phyloP scores from a whole-genome alignment of 306 rosid species.

The Hippophae gyantsensis region DNA sequence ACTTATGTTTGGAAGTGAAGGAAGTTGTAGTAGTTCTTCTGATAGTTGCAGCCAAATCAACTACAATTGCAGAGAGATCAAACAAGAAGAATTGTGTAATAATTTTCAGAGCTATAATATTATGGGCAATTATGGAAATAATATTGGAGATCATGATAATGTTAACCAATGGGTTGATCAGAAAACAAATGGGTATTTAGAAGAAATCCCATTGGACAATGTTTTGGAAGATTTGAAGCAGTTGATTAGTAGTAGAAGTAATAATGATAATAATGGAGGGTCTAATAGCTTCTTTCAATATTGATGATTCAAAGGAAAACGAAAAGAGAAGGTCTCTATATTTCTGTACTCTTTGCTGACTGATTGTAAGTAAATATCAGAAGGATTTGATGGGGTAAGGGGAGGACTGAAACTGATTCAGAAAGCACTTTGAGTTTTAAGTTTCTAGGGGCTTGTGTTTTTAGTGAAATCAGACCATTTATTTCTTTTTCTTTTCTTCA shows the following conservation, averaged over 20 bases:
- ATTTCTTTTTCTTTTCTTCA: conserved; percentile 32
- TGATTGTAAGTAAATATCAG: conserved; percentile 55
- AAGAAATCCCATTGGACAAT: conserved; percentile 33
- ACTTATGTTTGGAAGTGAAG: conserved; percentile 54
- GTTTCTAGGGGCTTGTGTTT: conserved; percentile 33
- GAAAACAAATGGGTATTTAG: conserved; percentile 19
- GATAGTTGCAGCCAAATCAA: conserved; percentile 51
- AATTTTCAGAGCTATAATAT: neutral
- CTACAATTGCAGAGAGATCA: conserved; percentile 31
- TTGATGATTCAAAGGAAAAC: conserved; percentile 35
- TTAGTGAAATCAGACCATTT: conserved; percentile 26
- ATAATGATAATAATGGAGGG: neutral
- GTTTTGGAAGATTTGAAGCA: conserved; percentile 46
- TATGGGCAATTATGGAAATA: neutral
- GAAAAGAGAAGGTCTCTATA: conserved; percentile 34
- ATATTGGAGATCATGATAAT: conserved; percentile 10
- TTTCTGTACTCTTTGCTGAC: conserved; percentile 31
- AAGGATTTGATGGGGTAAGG: conserved; percentile 71
- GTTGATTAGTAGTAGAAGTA: conserved; percentile 28
- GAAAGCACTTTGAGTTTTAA: conserved; percentile 13
- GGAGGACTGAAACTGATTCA: conserved; percentile 4
- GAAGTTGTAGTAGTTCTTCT: conserved; percentile 61
- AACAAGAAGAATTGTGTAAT: conserved; percentile 33
- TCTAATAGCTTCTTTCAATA: conserved; percentile 18
- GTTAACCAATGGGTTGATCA: conserved; percentile 30